Percentiles rank a stretch among this genome's conserved stretches.
These are phyloP conservation scores for Blastocystis sp. DNA, from an alignment of 352 stramenopile species.

Conservation along the genomic window DNA sequence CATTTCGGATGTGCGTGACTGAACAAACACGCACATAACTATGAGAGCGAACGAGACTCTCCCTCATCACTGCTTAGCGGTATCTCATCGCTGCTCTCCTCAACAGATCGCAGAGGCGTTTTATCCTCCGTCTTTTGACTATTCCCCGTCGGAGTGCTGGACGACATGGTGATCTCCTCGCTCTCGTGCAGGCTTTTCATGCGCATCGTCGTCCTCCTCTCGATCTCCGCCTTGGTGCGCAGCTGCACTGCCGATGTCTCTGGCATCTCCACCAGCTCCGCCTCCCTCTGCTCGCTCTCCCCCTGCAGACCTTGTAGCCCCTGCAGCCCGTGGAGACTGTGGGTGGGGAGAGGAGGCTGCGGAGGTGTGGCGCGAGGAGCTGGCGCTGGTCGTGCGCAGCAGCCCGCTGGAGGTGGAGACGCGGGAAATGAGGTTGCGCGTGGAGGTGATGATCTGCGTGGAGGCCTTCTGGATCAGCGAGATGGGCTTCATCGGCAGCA, in stretches of 20 bases:
- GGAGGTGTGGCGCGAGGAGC: not conserved
- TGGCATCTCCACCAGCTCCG: not conserved
- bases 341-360: not conserved
- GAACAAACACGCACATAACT: slow-evolving; percentile 41
- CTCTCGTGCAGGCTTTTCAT: slow-evolving; percentile 57
- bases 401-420: not conserved
- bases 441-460: slow-evolving; percentile 5
- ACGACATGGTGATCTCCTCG: slow-evolving; percentile 43
- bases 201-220: not conserved
- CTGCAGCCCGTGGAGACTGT: too few species aligned
- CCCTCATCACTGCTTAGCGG: slow-evolving; percentile 28
- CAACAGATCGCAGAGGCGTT: not conserved
- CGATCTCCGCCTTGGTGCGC: not conserved
- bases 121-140: not conserved
- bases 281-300: not conserved
- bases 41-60: not conserved
- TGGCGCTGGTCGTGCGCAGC: not conserved
- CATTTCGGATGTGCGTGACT: not conserved
- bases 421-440: not conserved
- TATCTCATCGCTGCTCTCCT: slow-evolving; percentile 52
- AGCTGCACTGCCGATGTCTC: slow-evolving; percentile 3
- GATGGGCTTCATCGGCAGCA: not conserved
- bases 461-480: slow-evolving; percentile 31
- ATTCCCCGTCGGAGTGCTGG: not conserved
- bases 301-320: not conserved